Evolutionary conservation across 148 eudicot genomes (phyloP).

Genomic region (Amaranthus palmeri): DNA sequence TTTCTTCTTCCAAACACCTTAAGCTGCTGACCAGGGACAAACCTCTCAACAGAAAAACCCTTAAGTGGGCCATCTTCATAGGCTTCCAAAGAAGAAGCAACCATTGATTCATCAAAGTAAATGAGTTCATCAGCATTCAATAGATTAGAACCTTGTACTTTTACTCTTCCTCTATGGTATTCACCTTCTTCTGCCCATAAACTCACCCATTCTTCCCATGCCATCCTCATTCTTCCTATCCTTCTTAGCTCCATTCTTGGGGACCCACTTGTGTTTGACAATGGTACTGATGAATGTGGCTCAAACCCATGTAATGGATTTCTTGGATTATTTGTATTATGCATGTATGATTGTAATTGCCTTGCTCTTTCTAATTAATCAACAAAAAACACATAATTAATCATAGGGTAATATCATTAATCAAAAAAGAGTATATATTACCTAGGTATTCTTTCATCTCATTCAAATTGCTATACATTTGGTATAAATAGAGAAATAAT

Average conservation of each 20-base stretch:
- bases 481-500: too few species aligned
- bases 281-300: conserved; percentile 11
- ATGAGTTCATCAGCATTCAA: conserved; percentile 65
- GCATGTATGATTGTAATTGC: conserved; percentile 33
- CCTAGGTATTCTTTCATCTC: too few species aligned
- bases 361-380: conserved; percentile 37
- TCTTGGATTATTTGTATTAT: conserved; percentile 32
- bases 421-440: too few species aligned
- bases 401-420: background rate
- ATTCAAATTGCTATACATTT: too few species aligned
- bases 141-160: conserved; percentile 49
- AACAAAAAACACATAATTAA: background rate
- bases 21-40: conserved; percentile 62
- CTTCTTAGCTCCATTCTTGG: conserved; percentile 36
- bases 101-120: conserved; percentile 75
- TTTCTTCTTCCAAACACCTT: conserved; percentile 80
- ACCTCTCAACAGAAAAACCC: conserved; percentile 75
- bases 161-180: conserved; percentile 57
- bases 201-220: conserved; percentile 83
- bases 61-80: conserved; percentile 63
- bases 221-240: conserved; percentile 63
- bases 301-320: conserved; percentile 45
- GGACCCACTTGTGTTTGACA: background rate
- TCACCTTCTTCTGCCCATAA: conserved; percentile 83
- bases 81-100: conserved; percentile 61